phyloP scores from a whole-genome alignment of 2,329 filamentous ascomycete genomes.

The Talaromyces marneffei region DNA sequence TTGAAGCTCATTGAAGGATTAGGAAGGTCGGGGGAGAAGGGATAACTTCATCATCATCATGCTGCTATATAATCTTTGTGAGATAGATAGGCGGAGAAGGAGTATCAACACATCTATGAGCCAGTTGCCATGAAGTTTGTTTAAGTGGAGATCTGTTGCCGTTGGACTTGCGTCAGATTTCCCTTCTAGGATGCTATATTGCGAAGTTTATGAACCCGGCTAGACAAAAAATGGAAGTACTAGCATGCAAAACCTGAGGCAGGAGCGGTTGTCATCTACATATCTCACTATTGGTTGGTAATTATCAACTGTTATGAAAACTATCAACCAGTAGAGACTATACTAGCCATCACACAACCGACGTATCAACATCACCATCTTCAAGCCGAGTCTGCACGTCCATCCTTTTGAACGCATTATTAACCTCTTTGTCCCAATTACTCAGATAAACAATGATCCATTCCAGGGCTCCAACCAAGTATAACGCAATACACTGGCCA shows the following conservation, averaged over 20 bases:
- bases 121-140: not conserved
- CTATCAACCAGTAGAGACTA: not conserved
- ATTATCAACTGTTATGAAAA: not conserved
- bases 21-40: not conserved
- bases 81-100: not conserved
- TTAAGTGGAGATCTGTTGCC: not conserved
- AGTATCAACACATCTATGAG: not conserved
- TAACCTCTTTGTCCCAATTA: constrained; percentile 69
- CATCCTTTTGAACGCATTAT: constrained; percentile 65
- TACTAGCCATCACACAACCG: not conserved
- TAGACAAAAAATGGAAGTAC: not conserved
- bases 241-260: no score
- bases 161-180: not conserved
- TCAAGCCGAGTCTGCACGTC: constrained; percentile 42
- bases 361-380: constrained; percentile 12
- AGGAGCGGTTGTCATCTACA: not conserved
- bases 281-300: not conserved
- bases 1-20: not conserved
- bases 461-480: constrained; percentile 69
- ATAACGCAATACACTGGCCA: constrained; percentile 74
- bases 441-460: constrained; percentile 74
- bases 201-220: not conserved
- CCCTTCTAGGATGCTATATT: not conserved
- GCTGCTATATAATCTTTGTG: not conserved
- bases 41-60: not conserved